Evolutionary conservation across 139 green algal genomes (phyloP), one percentile per base, ranked within the genome.

Genomic region (Closterium sp.): DNA sequence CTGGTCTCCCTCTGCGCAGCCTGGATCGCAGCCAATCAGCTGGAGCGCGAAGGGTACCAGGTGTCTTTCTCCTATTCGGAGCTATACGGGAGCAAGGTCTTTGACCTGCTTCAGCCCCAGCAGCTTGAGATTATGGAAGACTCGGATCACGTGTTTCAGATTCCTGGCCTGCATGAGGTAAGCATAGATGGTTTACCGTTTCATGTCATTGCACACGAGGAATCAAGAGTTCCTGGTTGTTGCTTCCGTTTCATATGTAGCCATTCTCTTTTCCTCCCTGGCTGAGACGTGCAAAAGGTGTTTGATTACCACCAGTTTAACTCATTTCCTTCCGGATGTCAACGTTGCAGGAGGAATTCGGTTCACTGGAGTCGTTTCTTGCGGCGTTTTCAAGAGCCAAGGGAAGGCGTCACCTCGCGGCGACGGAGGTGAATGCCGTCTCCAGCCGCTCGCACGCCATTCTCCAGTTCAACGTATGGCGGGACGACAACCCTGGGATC

Each of bases 381-480:
- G 5, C 38, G 38, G 38, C 38, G 38, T 50, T 50, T 50, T 50
- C 38, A 22, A 24, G 19, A 24, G 62, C 62, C 62, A 79, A 79
- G 62, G 62, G 62, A 24, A 92, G 90, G 9, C 31, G 90, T 4
- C 90, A 91, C 90, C 90, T 85, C 13, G 90, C 27, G 3, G 90
- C 21, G 24, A 92, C 90, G 28, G 30, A 27, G 10, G 27, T 92
- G 3, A 92, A 92, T 29, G 73, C 90, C 70, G 45, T 50, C 4
- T 92, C 90, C n/a, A 92, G 90, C 19, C 34, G 90, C 24, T 86
- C 32, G 31, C 90, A 92, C 28, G 90, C 84, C 10, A 30, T 92
- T 27, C 90, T 92, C 28, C 34, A 90, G 73, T 27, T 92, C 73
- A 70, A 34, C 32, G 38, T 92, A 11, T 90, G 22, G 17, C 31